Conservation (phyloP, 495 filamentous ascomycete species). For the Penicillium mononematosum region DNA sequence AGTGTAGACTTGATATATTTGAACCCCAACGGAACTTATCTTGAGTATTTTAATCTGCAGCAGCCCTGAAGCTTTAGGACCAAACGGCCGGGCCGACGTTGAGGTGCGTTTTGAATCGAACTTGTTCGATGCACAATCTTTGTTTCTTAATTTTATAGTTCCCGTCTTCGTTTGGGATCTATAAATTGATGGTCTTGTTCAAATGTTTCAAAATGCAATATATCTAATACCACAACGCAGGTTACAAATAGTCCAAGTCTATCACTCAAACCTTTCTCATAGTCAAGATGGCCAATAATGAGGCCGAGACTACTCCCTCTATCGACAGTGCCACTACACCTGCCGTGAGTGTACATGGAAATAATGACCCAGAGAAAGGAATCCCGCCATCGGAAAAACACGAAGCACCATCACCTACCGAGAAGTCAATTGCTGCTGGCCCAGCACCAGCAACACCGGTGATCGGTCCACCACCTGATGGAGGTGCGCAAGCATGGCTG, state of each 20-base stretch:
- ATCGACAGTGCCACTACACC: conserved; percentile 18
- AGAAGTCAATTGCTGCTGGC: conserved; percentile 21
- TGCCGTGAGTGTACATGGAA: conserved; percentile 16
- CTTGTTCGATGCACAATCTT: background rate
- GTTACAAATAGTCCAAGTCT: background rate
- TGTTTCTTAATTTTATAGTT: conserved; percentile 6
- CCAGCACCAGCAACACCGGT: conserved; percentile 37
- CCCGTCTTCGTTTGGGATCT: background rate
- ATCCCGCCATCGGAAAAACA: conserved; percentile 1
- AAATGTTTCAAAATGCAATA: background rate
- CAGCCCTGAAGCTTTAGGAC: background rate
- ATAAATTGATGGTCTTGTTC: background rate
- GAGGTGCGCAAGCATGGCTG: conserved; percentile 65
- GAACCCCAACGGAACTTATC: background rate
- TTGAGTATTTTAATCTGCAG: background rate
- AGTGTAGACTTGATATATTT: background rate
- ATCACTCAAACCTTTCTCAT: background rate
- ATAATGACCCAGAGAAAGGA: conserved; percentile 30
- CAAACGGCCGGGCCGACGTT: background rate
- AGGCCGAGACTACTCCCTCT: conserved; percentile 5
- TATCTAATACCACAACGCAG: background rate
- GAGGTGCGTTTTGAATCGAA: conserved; percentile 7
- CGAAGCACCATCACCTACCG: conserved; percentile 10
- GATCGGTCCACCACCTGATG: conserved; percentile 55
- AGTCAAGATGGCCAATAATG: conserved; percentile 7